Evolutionary conservation across 2,329 filamentous ascomycete genomes (phyloP).

Genomic region (Mycosphaerella arachidis): DNA sequence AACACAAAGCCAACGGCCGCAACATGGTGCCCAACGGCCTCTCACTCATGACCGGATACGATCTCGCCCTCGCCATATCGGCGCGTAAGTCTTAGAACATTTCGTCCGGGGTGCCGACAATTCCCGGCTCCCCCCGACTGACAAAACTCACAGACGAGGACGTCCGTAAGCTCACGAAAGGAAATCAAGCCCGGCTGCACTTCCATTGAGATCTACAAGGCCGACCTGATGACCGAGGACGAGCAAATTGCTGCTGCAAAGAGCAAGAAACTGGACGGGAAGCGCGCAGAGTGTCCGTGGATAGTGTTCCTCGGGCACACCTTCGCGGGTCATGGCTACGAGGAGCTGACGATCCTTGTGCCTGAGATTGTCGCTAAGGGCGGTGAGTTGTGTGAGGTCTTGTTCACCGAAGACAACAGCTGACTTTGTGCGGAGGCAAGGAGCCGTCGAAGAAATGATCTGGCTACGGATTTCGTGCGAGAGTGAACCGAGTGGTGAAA

Average conservation of each 20-base stretch:
- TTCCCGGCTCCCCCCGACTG: background rate
- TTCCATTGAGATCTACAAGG: conserved; percentile 15
- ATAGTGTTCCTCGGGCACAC: conserved; percentile 10
- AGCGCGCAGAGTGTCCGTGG: conserved; percentile 14
- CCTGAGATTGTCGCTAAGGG: conserved; percentile 1
- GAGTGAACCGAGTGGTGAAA: too few relatives aligned
- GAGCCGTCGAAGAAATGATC: background rate
- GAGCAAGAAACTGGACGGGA: background rate
- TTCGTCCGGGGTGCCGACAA: too few relatives aligned
- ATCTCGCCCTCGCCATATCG: conserved; percentile 12
- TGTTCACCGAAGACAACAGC: background rate
- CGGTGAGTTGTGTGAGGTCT: background rate
- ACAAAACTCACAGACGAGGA: conserved; percentile 7
- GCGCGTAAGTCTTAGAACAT: background rate
- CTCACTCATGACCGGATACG: conserved; percentile 8
- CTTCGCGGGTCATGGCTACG: conserved; percentile 12
- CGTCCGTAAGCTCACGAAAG: conserved; percentile 10
- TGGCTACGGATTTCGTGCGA: too few relatives aligned
- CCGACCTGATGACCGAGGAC: conserved; percentile 11
- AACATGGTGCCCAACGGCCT: conserved; percentile 15
- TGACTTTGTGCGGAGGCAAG: background rate
- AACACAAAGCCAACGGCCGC: conserved; percentile 16
- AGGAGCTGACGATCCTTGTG: conserved; percentile 7
- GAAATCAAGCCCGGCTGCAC: conserved; percentile 9
- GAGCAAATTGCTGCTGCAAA: conserved; percentile 2